Conservation (phyloP, 73 alveolate genomes). For the Paramecium primaurelia region DNA sequence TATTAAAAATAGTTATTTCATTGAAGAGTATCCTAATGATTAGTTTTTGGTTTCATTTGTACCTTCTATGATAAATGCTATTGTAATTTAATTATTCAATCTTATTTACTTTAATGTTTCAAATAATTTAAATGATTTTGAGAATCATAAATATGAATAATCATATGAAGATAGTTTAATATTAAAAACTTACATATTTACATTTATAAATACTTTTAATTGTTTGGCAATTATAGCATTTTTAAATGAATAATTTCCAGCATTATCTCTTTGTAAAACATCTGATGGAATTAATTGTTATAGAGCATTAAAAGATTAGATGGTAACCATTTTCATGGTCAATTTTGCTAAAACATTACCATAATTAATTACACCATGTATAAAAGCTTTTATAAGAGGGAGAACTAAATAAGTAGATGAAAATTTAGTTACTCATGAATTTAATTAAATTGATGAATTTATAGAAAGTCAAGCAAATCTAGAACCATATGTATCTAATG, state of each 20-base stretch:
- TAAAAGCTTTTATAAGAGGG: not conserved
- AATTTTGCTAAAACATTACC: conserved; percentile 59
- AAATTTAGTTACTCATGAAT: conserved; percentile 31
- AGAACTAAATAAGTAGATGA: not conserved
- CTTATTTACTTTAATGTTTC: conserved; percentile 10
- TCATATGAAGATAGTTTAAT: conserved; percentile 44
- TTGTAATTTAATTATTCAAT: conserved; percentile 46
- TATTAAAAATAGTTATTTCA: not conserved
- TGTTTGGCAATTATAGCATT: conserved; percentile 76
- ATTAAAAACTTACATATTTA: conserved; percentile 20
- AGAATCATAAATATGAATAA: conserved; percentile 50
- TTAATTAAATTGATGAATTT: conserved; percentile 41
- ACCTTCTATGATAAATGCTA: conserved; percentile 28
- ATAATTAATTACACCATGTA: conserved; percentile 55
- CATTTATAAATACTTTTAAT: conserved; percentile 62
- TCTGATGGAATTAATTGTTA: conserved; percentile 30
- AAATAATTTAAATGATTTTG: conserved; percentile 39
- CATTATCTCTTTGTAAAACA: not conserved
- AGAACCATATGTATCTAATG: conserved; percentile 51
- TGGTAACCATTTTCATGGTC: conserved; percentile 59
- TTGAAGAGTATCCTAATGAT: not conserved
- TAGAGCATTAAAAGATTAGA: conserved; percentile 56
- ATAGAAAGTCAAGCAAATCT: conserved; percentile 52
- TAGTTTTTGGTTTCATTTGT: conserved; percentile 12
- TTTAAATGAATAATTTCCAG: conserved; percentile 32